Percentiles rank a stretch among this genome's conserved stretches.
These are phyloP conservation scores for Coleophoma eucalyptorum DNA, from an alignment of 2,329 filamentous ascomycete genomes.

Conservation along the genomic window DNA sequence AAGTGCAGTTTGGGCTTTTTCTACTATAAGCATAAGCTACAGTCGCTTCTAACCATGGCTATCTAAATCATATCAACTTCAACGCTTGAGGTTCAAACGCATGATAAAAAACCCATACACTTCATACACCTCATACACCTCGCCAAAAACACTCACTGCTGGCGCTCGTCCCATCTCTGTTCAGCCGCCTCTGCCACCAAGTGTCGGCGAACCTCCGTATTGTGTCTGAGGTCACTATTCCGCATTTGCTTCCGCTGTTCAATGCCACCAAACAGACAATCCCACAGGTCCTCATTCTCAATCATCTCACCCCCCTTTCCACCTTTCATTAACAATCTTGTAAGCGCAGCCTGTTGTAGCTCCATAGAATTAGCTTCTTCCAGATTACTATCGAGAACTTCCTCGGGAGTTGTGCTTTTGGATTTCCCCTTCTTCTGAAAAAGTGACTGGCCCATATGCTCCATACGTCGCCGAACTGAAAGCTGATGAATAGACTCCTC, in stretches of 20 bases:
- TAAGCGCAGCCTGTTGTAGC: constrained; percentile 68
- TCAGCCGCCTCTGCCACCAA: constrained; percentile 53
- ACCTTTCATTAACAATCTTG: constrained; percentile 66
- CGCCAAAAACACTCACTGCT: not conserved
- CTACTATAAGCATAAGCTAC: no score
- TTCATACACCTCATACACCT: not conserved
- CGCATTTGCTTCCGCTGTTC: constrained; percentile 7
- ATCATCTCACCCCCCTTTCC: constrained; percentile 77
- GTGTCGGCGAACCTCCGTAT: constrained; percentile 20
- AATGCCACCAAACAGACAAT: constrained; percentile 72
- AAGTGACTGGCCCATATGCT: constrained; percentile 61
- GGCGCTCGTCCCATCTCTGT: constrained; percentile 24
- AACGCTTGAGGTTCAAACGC: no score
- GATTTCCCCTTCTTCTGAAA: constrained; percentile 30
- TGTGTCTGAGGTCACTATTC: constrained; percentile 9
- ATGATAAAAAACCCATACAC: not conserved
- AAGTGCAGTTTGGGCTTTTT: no score
- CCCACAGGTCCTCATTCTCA: constrained; percentile 76
- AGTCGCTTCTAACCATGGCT: no score
- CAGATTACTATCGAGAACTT: constrained; percentile 56
- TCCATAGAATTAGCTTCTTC: constrained; percentile 85
- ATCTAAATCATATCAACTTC: not conserved
- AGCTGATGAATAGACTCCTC: constrained; percentile 90
- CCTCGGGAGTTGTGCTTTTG: constrained; percentile 36
- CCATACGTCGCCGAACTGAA: constrained; percentile 72